Percentiles rank a stretch among this genome's conserved stretches.
phyloP scores from a whole-genome alignment of 495 filamentous ascomycete genomes.

The Trichoderma reesei region DNA sequence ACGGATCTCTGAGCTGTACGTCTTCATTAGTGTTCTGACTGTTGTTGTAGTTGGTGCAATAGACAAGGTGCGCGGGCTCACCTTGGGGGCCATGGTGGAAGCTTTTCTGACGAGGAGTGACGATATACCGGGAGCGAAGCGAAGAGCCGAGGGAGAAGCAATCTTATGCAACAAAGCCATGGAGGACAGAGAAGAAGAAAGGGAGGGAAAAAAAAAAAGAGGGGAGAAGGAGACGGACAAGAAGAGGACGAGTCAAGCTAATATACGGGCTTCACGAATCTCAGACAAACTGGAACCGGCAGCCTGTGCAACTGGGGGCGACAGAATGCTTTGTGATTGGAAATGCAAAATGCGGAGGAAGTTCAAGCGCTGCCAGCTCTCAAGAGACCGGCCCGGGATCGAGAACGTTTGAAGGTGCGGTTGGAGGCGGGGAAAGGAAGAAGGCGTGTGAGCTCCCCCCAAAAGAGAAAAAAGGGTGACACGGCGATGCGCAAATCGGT shows the following conservation, averaged over 20 bases:
- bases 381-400: neutral
- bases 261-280: neutral
- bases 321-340: neutral
- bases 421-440: neutral
- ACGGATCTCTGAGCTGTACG: slow-evolving; percentile 66
- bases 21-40: neutral
- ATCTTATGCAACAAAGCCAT: neutral
- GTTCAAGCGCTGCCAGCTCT: neutral
- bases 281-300: neutral
- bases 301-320: neutral
- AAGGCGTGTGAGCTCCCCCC: neutral
- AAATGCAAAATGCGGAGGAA: slow-evolving; percentile 3
- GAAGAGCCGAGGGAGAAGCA: neutral
- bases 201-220: neutral
- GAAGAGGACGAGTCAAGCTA: neutral
- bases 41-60: neutral
- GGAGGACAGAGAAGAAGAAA: neutral
- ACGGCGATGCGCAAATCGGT: neutral
- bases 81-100: slow-evolving; percentile 37
- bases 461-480: neutral
- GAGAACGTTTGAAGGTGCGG: neutral
- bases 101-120: slow-evolving; percentile 24
- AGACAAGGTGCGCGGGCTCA: slow-evolving; percentile 14
- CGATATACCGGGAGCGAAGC: slow-evolving; percentile 1
- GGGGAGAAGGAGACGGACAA: neutral